These are phyloP conservation scores for Hyphodiscus hymeniophilus DNA, from an alignment of 495 filamentous ascomycete species.

Conservation along the genomic window DNA sequence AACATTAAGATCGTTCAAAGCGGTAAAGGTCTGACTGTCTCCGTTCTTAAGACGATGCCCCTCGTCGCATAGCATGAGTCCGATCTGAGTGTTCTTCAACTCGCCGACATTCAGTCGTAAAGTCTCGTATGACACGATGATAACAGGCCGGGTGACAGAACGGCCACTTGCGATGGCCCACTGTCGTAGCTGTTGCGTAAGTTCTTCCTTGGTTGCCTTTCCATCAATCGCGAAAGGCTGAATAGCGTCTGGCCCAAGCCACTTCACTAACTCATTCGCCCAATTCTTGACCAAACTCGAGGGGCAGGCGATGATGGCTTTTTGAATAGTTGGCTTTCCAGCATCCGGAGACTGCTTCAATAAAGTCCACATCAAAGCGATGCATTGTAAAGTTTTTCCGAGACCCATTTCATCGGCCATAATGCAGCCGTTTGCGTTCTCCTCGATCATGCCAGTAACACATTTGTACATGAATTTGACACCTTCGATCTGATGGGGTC, in stretches of 20 bases:
- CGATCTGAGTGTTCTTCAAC: constrained; percentile 78
- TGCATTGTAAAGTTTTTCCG: constrained; percentile 77
- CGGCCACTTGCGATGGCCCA: constrained; percentile 89
- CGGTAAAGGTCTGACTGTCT: constrained; percentile 88
- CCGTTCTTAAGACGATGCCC: constrained; percentile 98
- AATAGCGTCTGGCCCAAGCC: constrained; percentile 87
- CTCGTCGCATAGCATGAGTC: constrained; percentile 94
- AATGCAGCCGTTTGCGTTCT: constrained; percentile 93
- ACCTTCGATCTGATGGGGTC: constrained; percentile 96
- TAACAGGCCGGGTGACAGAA: constrained; percentile 85
- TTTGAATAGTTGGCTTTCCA: constrained; percentile 88
- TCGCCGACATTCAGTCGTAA: constrained; percentile 85
- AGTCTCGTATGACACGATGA: constrained; percentile 99
- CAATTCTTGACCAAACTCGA: constrained; percentile 96
- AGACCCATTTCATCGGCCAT: constrained; percentile 99
- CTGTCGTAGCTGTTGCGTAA: constrained; percentile 82
- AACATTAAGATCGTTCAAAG: constrained; percentile 84
- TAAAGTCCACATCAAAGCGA: constrained; percentile 83
- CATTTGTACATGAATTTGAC: constrained; percentile 96
- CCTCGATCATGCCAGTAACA: constrained; percentile 88
- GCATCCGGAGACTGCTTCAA: constrained; percentile 93
- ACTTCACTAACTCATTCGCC: constrained; percentile 93
- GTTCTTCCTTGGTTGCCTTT: constrained; percentile 89
- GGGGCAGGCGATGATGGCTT: constrained; percentile 97
- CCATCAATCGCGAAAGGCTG: constrained; percentile 95